Base-by-base conservation (phyloP, 1,139 yeast genomes). In the Suhomyces ambrosiae region DNA sequence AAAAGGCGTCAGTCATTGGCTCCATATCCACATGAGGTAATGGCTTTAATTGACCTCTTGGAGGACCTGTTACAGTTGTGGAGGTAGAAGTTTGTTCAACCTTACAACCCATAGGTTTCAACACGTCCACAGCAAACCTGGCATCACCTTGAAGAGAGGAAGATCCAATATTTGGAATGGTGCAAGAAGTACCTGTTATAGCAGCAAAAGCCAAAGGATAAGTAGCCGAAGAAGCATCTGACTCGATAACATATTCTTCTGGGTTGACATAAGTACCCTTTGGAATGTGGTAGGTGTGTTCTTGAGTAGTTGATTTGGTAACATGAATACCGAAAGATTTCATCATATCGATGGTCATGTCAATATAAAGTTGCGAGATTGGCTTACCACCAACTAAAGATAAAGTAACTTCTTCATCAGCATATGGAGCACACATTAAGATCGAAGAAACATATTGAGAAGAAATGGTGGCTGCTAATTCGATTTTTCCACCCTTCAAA, bases 191-290 rank as follows among this genome's bases (percentile, higher is more conserved):
- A 22, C 97, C 97, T 2, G 96, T 89, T 68, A 92, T 70, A n/a
- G 98, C 99, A 42, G 98, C 98, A 66, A 86, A 87, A 0, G 98
- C 98, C 50, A 92, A 74, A 30, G 99, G 98, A 56, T 92, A 92
- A 9, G 98, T 94, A 1, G 98, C 97, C 14, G 97, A 87, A 17
- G 97, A 88, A n/a, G 99, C 99, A 64, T 92, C 99, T 8, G 96
- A 86, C 63, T 92, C 99, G 49, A 92, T 80, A 23, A 85, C 86
- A 54, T 92, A 92, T 52, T 83, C 92, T 2, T 71, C 47, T 13
- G 99, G 99, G 48, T 90, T 88, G 30, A 61, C 64, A 60, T 94
- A 92, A 17, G 71, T 65, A 2, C 90, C 97, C 53, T 77, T 77
- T 36, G 98, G 98, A 60, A 92, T 88, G 56, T 83, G 86, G 63